Percentiles rank a stretch among this genome's conserved stretches.
Conservation (phyloP, 2,329 filamentous ascomycete genomes). For the Paraphoma sp. region DNA sequence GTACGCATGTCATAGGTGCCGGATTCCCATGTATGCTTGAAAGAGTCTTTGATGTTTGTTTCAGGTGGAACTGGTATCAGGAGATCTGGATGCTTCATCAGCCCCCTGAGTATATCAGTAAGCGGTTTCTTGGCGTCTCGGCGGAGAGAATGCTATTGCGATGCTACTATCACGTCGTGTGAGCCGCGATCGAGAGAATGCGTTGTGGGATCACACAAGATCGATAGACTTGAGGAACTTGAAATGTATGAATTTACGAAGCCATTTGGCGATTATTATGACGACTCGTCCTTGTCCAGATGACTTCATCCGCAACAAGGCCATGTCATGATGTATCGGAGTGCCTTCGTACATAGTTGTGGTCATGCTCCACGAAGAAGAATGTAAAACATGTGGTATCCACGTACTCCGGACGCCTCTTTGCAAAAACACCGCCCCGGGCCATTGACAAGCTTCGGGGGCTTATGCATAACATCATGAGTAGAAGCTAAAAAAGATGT, state of each 20-base stretch:
- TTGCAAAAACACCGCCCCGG: conserved; percentile 18
- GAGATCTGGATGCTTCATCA: background rate
- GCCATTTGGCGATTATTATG: too few relatives aligned
- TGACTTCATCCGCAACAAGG: too few relatives aligned
- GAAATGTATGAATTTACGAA: too few relatives aligned
- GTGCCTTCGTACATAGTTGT: background rate
- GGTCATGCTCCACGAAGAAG: background rate
- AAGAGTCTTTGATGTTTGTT: background rate
- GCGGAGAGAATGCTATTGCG: too few relatives aligned
- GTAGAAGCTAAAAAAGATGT: conserved; percentile 1
- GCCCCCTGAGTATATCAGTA: background rate
- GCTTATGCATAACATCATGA: conserved; percentile 29
- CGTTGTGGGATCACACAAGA: too few relatives aligned
- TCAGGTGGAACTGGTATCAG: background rate
- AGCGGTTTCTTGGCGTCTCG: background rate
- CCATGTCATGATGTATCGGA: too few relatives aligned
- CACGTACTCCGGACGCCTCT: conserved; percentile 21
- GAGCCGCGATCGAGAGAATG: too few relatives aligned
- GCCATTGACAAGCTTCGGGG: conserved; percentile 16
- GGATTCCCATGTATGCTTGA: background rate
- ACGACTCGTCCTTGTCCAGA: too few relatives aligned
- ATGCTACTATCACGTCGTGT: too few relatives aligned
- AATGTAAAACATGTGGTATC: conserved; percentile 4
- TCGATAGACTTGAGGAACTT: too few relatives aligned
- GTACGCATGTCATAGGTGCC: too few relatives aligned